Conservation (phyloP, 306 rosid genomes). For the Quercus gilva region DNA sequence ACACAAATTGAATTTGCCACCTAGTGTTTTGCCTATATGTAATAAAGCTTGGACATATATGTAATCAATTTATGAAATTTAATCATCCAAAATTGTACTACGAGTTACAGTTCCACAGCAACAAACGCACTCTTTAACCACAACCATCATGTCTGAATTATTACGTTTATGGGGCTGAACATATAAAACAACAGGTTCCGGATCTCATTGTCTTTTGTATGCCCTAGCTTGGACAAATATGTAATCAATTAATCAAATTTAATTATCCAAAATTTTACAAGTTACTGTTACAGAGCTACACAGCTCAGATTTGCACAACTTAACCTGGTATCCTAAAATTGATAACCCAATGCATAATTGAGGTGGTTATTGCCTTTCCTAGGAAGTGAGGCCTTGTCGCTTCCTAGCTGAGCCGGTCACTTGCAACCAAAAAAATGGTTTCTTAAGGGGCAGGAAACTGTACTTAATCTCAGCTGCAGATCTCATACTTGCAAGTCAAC, state of each 20-base stretch:
- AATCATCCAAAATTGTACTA: background rate
- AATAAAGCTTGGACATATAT: background rate
- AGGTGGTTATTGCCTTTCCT: background rate
- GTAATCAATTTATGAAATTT: background rate
- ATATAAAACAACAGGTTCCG: too few relatives aligned
- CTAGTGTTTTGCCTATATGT: background rate
- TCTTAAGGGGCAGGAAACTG: background rate
- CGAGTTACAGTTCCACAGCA: too few relatives aligned
- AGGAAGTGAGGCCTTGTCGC: background rate
- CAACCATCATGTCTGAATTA: too few relatives aligned
- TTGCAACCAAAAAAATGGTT: background rate
- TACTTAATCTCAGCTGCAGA: background rate
- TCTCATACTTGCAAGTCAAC: background rate
- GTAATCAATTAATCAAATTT: background rate
- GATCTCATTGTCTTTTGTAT: too few relatives aligned
- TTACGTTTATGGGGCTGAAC: too few relatives aligned
- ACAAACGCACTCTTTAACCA: too few relatives aligned
- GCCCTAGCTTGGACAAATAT: background rate
- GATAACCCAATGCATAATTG: background rate
- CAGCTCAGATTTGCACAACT: background rate
- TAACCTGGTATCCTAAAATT: background rate
- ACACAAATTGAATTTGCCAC: background rate
- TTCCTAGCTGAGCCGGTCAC: background rate
- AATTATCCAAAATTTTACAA: background rate
- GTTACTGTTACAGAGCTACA: background rate